Base-by-base conservation (phyloP, 805 yeast genomes). In the Lipomyces japonicus region DNA sequence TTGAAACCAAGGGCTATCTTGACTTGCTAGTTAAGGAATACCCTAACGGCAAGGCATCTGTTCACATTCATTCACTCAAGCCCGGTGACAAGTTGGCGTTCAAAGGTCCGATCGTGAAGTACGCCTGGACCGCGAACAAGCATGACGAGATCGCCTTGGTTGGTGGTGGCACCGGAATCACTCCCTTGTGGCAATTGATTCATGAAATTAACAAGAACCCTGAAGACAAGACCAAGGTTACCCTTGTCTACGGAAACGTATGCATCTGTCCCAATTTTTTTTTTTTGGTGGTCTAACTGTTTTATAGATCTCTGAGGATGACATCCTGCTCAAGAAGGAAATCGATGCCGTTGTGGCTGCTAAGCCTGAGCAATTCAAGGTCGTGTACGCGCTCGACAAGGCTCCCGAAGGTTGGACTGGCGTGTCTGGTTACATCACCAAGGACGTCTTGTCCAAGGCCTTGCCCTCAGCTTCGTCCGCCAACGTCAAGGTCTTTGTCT, bases 121-220 rank as follows among this genome's bases (percentile, higher is more conserved):
- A 93, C 86, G 80, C 84, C 67, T 87, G 95, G 88, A 77, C 77
- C 63, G 84, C 91, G 61, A 91, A 93, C 76, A 79, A 82, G 67
- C 91, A 79, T 75, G 79, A 85, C 64, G 74, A 80, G 59, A 80
- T 93, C 67, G 80, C 84, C 51, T 78, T 93, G 67, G 75, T 93
- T 61, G 97, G 96, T 63, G 98, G 95, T 65, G 98, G 98, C 66
- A 77, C 95, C 44, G 97, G 97, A 71, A 90, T 93, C 69, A 87
- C 97, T 42, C 98, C 98, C 53, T 76, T 93, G 71, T 51, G 51
- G 76, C 98, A 93, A 75, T 72, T 93, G 68, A 69, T 87, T 56
- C 84, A 80, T 64, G 82, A 80, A 67, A 78, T 91, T 66, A 76
- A 86, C 64, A 75, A 76, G 66, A 80, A 90, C 76, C 90, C 95